Percentiles rank a stretch among this genome's conserved stretches.
Evolutionary conservation across 1,284 basidiomycete species (phyloP).

Genomic region (Agroathelia rolfsii): DNA sequence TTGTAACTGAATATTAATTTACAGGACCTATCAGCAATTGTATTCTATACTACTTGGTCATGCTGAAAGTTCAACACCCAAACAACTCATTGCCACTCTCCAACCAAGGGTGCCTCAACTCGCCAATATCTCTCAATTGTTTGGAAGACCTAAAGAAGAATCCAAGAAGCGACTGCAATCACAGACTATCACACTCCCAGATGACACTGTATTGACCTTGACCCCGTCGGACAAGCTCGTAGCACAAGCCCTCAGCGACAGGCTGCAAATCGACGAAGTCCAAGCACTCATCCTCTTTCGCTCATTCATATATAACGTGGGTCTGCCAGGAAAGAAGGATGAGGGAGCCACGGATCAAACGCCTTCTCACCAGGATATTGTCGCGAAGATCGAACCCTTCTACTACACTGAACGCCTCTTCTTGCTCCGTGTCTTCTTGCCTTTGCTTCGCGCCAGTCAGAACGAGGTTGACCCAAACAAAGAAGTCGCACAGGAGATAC

Average conservation of each 20-base stretch:
- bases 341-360: too few relatives aligned
- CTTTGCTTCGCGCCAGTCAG: constrained; percentile 54
- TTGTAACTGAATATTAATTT: too few relatives aligned
- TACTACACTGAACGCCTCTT: constrained; percentile 73
- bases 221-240: constrained; percentile 62
- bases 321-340: too few relatives aligned
- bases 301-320: constrained; percentile 74
- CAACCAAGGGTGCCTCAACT: constrained; percentile 47
- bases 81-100: constrained; percentile 50
- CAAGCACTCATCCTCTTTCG: constrained; percentile 63
- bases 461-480: constrained; percentile 44
- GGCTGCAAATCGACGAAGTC: constrained; percentile 68
- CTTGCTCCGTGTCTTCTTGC: constrained; percentile 50
- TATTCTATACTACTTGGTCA: constrained; percentile 50
- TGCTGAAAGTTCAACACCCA: constrained; percentile 42
- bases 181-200: constrained; percentile 53
- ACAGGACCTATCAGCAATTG: constrained; percentile 57
- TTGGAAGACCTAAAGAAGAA: constrained; percentile 54
- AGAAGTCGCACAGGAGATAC: constrained; percentile 38
- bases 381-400: constrained; percentile 69
- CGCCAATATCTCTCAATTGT: constrained; percentile 45
- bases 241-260: constrained; percentile 56
- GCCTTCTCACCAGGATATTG: too few relatives aligned
- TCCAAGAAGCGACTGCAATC: constrained; percentile 58
- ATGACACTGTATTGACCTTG: constrained; percentile 50